phyloP scores from a whole-genome alignment of 1,284 basidiomycete genomes.

The Marasmius tenuissimus region DNA sequence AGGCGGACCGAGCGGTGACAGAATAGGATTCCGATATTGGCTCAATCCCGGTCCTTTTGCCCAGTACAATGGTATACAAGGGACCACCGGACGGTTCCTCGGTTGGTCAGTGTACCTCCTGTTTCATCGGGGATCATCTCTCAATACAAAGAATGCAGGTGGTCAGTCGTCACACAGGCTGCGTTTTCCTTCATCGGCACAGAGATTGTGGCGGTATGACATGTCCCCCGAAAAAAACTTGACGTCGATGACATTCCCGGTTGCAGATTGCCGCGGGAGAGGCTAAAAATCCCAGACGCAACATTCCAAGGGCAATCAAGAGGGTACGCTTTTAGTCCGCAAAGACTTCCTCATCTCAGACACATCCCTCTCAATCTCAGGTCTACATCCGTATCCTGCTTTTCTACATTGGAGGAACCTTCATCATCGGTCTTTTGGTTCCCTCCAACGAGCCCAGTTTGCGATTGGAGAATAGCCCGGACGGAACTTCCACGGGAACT shows the following conservation, averaged over 20 bases:
- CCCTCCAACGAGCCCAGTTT: slow-evolving; percentile 65
- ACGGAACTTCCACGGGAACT: slow-evolving; percentile 58
- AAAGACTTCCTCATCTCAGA: not conserved
- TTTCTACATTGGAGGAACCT: slow-evolving; percentile 66
- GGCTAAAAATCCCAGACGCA: slow-evolving; percentile 63
- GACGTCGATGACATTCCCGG: not conserved
- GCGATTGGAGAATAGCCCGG: slow-evolving; percentile 31
- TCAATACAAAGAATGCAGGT: not conserved
- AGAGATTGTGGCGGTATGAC: slow-evolving; percentile 83
- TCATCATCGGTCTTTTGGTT: slow-evolving; percentile 77
- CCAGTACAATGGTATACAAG: slow-evolving; percentile 54
- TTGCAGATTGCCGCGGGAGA: slow-evolving; percentile 77
- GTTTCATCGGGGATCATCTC: not conserved
- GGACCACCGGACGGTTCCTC: slow-evolving; percentile 65
- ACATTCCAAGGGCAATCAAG: slow-evolving; percentile 67
- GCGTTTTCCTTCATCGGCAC: slow-evolving; percentile 85
- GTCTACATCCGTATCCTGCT: slow-evolving; percentile 74
- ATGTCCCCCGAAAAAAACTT: not conserved
- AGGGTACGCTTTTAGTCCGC: slow-evolving; percentile 28
- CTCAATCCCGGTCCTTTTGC: slow-evolving; percentile 73
- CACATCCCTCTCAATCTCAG: not conserved
- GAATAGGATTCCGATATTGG: slow-evolving; percentile 67
- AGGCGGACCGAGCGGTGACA: slow-evolving; percentile 48
- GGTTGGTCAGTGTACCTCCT: slow-evolving; percentile 34
- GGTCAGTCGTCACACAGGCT: slow-evolving; percentile 71